Evolutionary conservation across 352 stramenopile genomes (phyloP).

Genomic region (Pythium utonaiense): DNA sequence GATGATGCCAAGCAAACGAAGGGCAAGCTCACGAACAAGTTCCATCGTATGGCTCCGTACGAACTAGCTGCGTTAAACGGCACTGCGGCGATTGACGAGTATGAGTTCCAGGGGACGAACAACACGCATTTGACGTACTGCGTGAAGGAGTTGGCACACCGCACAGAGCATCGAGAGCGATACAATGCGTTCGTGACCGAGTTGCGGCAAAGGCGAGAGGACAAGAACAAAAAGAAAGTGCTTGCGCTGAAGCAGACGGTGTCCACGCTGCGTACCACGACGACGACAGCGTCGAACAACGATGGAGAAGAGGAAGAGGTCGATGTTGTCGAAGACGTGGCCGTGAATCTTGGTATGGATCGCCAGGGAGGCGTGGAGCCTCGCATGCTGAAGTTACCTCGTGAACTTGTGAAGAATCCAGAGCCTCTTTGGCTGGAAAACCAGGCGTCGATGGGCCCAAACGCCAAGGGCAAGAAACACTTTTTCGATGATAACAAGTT

Average conservation of each 20-base stretch:
- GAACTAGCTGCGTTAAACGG: constrained; percentile 60
- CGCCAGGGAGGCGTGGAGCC: constrained; percentile 47
- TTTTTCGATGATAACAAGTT: constrained; percentile 88
- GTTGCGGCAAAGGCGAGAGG: constrained; percentile 27
- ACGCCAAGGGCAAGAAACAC: constrained; percentile 31
- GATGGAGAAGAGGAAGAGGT: constrained; percentile 23
- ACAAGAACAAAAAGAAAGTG: constrained; percentile 28
- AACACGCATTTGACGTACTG: constrained; percentile 85
- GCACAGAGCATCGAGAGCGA: constrained; percentile 55
- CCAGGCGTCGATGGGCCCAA: constrained; percentile 15
- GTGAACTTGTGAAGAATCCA: constrained; percentile 22
- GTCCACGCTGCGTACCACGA: constrained; percentile 32
- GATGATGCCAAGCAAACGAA: constrained; percentile 68
- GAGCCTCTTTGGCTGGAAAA: constrained; percentile 72
- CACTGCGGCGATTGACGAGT: constrained; percentile 72
- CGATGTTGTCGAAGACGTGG: constrained; percentile 56
- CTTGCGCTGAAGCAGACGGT: constrained; percentile 47
- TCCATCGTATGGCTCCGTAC: constrained; percentile 59
- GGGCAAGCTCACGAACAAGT: constrained; percentile 42
- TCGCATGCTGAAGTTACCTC: constrained; percentile 40
- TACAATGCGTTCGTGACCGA: constrained; percentile 73
- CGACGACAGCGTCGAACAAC: constrained; percentile 26
- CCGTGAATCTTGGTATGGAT: constrained; percentile 32
- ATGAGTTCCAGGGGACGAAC: constrained; percentile 80
- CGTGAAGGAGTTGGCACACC: constrained; percentile 71